Conservation (phyloP, 768 basidiomycete genomes). For the Cyathus striatus region DNA sequence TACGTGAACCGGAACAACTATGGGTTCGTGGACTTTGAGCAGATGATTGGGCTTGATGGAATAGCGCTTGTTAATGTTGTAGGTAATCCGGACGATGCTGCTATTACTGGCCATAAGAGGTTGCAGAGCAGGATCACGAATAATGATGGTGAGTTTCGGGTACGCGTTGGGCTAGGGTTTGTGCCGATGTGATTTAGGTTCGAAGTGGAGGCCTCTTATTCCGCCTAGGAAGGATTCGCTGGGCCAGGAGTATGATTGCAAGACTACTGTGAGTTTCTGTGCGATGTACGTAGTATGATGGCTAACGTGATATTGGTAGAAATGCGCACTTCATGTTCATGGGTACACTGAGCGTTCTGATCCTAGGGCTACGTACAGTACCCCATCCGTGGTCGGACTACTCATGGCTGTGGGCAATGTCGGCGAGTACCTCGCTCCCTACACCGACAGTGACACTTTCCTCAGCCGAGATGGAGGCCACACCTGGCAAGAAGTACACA, state of each 20-base stretch:
- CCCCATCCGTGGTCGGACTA: slow-evolving; percentile 85
- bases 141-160: slow-evolving; percentile 89
- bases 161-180: slow-evolving; percentile 5
- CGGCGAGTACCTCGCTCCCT: slow-evolving; percentile 74
- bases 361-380: slow-evolving; percentile 89
- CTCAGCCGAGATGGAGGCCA: slow-evolving; percentile 94
- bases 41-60: slow-evolving; percentile 92
- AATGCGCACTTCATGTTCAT: slow-evolving; percentile 86
- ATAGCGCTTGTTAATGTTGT: slow-evolving; percentile 94
- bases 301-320: slow-evolving; percentile 49
- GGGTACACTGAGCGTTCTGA: slow-evolving; percentile 94
- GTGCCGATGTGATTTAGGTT: slow-evolving; percentile 57
- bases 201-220: slow-evolving; percentile 78
- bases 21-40: slow-evolving; percentile 97
- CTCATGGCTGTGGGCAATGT: slow-evolving; percentile 97
- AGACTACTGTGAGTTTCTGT: too few relatives aligned
- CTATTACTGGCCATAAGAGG: slow-evolving; percentile 63
- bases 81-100: slow-evolving; percentile 72
- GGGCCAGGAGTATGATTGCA: slow-evolving; percentile 67
- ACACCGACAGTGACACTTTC: slow-evolving; percentile 91
- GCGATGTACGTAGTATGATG: too few relatives aligned
- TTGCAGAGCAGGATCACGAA: slow-evolving; percentile 89
- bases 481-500: slow-evolving; percentile 98
- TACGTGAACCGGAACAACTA: slow-evolving; percentile 85
- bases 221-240: slow-evolving; percentile 77